Evolutionary conservation across 805 yeast genomes (phyloP), one percentile per base, ranked within the genome.

Genomic region (Crinitomyces ghanaensis): DNA sequence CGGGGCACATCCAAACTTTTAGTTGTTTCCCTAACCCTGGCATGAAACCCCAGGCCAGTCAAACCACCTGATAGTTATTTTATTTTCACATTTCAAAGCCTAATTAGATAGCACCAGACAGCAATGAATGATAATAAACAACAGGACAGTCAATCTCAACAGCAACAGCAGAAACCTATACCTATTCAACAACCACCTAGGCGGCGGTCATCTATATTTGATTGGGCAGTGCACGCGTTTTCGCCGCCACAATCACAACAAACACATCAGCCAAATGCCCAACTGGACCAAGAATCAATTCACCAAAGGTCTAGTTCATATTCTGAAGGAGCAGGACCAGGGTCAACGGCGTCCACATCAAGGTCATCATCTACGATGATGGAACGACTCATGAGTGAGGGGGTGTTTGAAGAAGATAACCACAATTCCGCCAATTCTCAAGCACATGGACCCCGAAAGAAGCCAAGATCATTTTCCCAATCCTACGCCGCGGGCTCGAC

Each of bases 401-500:
- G n/a, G 24, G n/a, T 9, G 24, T 21, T 21, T 21, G 24, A 9
- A 21, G 24, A 21, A n/a, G 24, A 21, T 21, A n/a, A 21, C 28
- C 20, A 12, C 17, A 26, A 26, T n/a, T 21, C 11, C 24, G 24
- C 9, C 24, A n/a, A 21, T 21, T 21, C 24, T 21, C 24, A 9
- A 9, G 11, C n/a, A 9, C 11, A n/a, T 21, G 24, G 11, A 9
- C 9, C 9, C n/a, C 24, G 24, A 9, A 21, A 22, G 24, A 34
- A 41, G 16, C 40, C 41, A 12, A 42, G 53, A 8, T 36, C 41
- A 22, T 43, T 47, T 31, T 50, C 55, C 3, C 44, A 47, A 9
- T 42, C 53, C 7, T 19, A 21, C 13, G 19, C n/a, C n/a, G n/a
- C n/a, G n/a, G n/a, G n/a, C n/a, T n/a, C n/a, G n/a, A 34, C 46